Percentiles rank a stretch among this genome's conserved stretches.
Conservation (phyloP, 176 grass and related monocot genomes). For the Ananas comosus region DNA sequence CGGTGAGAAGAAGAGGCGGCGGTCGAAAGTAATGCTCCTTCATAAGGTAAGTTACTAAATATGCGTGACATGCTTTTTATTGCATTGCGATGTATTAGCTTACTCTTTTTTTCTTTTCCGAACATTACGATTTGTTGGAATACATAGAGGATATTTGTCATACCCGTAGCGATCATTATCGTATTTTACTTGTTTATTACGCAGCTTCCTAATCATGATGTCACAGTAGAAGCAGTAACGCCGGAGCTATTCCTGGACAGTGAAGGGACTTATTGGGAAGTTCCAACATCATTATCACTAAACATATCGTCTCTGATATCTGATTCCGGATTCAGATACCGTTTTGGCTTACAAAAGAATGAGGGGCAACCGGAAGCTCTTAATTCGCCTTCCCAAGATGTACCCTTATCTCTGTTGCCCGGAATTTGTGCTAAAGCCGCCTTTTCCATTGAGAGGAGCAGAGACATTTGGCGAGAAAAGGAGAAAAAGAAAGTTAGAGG, state of each 20-base stretch:
- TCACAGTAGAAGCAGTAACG: conserved; percentile 19
- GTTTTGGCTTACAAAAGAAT: conserved; percentile 26
- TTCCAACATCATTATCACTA: conserved; percentile 26
- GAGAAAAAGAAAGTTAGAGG: conserved; percentile 2
- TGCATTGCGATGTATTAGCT: too few species aligned
- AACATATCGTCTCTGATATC: conserved; percentile 23
- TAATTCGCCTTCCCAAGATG: background rate
- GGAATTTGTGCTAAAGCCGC: conserved; percentile 30
- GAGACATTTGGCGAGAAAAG: conserved; percentile 23
- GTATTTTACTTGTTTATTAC: background rate
- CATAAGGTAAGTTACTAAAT: conserved; percentile 16
- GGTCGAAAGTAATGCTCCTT: conserved; percentile 24
- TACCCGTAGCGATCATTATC: too few species aligned
- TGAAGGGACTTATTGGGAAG: conserved; percentile 29
- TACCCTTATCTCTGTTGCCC: conserved; percentile 17
- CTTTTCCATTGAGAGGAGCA: conserved; percentile 23
- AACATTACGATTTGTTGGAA: too few species aligned
- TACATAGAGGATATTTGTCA: too few species aligned
- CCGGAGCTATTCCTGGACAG: conserved; percentile 32
- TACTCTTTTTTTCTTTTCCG: too few species aligned
- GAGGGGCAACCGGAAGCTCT: conserved; percentile 16
- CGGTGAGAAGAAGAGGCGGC: conserved; percentile 4
- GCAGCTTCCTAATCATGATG: conserved; percentile 26
- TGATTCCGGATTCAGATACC: conserved; percentile 21
- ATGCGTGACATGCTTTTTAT: too few species aligned